phyloP scores from a whole-genome alignment of 306 rosid species.

The Oxytropis ochrocephala region DNA sequence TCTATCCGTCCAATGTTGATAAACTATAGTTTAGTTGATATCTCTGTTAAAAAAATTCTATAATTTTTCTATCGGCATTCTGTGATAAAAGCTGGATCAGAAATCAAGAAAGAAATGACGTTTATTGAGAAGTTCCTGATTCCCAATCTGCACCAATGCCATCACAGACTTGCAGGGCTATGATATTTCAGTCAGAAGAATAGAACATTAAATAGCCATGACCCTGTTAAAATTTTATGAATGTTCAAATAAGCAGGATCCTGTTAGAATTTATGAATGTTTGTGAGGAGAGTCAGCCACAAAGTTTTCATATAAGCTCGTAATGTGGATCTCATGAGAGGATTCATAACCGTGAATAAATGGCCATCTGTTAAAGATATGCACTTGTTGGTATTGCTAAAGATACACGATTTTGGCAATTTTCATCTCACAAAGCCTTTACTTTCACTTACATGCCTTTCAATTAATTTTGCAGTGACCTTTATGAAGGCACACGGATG shows the following conservation, averaged over 20 bases:
- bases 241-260: no score
- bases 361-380: not conserved
- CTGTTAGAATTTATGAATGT: no score
- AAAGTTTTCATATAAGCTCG: not conserved
- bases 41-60: no score
- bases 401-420: not conserved
- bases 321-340: not conserved
- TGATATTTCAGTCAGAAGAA: not conserved
- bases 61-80: no score
- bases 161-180: not conserved
- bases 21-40: not conserved
- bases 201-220: no score
- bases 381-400: not conserved
- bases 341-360: not conserved
- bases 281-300: not conserved
- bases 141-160: not conserved
- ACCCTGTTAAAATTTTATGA: no score
- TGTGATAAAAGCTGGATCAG: not conserved
- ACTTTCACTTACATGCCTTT: conserved; percentile 9
- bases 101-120: not conserved
- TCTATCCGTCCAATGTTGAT: not conserved
- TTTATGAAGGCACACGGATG: conserved; percentile 77
- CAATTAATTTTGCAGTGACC: conserved; percentile 44
- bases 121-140: not conserved
- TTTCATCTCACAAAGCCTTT: not conserved